Base-by-base conservation (phyloP, 179 eudicot genomes). In the Silene vulgaris region DNA sequence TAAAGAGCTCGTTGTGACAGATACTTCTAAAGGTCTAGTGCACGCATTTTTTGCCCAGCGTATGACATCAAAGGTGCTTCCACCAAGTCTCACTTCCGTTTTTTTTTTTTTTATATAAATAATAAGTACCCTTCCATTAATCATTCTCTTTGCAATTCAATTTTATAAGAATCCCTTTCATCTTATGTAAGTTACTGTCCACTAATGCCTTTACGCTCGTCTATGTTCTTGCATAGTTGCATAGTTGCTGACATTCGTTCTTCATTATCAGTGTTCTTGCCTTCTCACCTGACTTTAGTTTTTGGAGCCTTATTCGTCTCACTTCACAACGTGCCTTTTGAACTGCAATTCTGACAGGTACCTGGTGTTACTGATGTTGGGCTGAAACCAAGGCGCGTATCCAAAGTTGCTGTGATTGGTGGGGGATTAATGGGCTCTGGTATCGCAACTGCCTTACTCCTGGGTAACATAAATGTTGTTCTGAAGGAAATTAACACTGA, bases 361-460 rank as follows among this genome's bases (percentile, higher is more conserved):
- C 99, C 99, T 48, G 88, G 87, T 81, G 96, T 95, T 65, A 82
- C 99, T 59, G 99, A 95, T 84, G 75, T 88, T 74, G 97, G 97
- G 72, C 88, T 90, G 77, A 95, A 78, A 86, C 91, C 99, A 75
- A 87, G 93, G 81, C 78, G 75, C 59, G 73, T 89, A 59, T 85
- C 89, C 78, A 95, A 89, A 83, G 97, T 88, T 82, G 97, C 96
- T 84, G 86, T 95, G 2, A 90, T 95, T 73, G 99, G 99, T 67
- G 99, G 97, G 29, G 99, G 99, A 19, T 85, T 95, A 50, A 95
- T 95, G 99, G 99, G 99, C 64, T 95, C 97, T 23, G 99, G 99
- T 65, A 95, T 95, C 64, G 89, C 93, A 75, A 95, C 99, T 74
- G 96, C 99, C 45, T 84, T 95, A 48, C 83, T 92, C 23, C 75